These are phyloP conservation scores for Microbotryum scabiosae DNA, from an alignment of 1,284 basidiomycete species.

Conservation along the genomic window DNA sequence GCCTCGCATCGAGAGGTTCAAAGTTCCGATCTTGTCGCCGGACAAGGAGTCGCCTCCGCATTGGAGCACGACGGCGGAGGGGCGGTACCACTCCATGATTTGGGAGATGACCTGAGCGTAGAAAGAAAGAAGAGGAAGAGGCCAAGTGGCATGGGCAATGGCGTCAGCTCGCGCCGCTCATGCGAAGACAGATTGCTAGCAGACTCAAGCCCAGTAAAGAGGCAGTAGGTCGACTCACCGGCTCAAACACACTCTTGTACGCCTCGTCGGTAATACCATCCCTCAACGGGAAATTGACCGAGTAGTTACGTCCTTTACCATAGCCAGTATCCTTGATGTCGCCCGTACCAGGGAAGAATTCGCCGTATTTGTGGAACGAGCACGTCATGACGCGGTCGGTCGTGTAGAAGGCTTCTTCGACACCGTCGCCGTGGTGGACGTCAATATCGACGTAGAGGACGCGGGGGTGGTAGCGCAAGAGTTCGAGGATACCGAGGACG, in stretches of 20 bases:
- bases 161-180: conserved; percentile 1
- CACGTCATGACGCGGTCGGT: conserved; percentile 98
- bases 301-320: conserved; percentile 83
- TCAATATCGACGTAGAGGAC: conserved; percentile 99
- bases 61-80: conserved; percentile 91
- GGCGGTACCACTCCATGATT: conserved; percentile 94
- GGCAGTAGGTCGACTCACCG: conserved; percentile 50
- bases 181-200: not conserved
- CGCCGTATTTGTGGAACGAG: conserved; percentile 98
- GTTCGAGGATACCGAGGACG: conserved; percentile 90
- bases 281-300: conserved; percentile 88
- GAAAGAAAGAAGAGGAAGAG: not conserved
- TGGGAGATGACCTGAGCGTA: conserved; percentile 71
- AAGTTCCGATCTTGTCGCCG: conserved; percentile 90
- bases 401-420: conserved; percentile 98
- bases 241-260: conserved; percentile 92
- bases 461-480: conserved; percentile 86
- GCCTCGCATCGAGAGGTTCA: conserved; percentile 95
- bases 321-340: conserved; percentile 89
- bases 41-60: conserved; percentile 98
- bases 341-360: conserved; percentile 98
- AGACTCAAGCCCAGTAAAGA: too few relatives aligned
- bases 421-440: conserved; percentile 97
- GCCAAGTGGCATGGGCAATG: not conserved
- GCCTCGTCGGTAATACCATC: conserved; percentile 95